These are phyloP conservation scores for Ogataea haglerorum DNA, from an alignment of 805 yeast species.

Conservation along the genomic window DNA sequence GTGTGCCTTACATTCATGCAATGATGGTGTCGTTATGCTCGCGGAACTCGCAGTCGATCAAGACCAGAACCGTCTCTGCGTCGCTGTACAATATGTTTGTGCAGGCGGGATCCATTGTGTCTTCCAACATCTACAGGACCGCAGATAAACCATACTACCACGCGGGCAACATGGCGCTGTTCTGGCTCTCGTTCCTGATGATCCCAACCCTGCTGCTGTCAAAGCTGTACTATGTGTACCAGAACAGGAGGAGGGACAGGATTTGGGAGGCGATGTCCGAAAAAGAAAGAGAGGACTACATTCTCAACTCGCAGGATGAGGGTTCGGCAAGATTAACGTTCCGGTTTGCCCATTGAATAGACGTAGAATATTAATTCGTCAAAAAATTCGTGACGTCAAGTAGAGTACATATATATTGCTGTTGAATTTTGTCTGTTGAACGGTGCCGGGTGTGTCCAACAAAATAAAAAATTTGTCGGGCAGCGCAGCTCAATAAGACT, in stretches of 20 bases:
- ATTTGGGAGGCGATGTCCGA: conserved; percentile 49
- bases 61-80: conserved; percentile 62
- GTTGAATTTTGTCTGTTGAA: conserved; percentile 11
- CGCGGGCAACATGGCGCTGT: conserved; percentile 49
- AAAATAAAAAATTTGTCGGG: conserved; percentile 11
- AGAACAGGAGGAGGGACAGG: conserved; percentile 42
- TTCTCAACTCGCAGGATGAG: conserved; percentile 41
- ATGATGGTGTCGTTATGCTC: conserved; percentile 60
- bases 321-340: conserved; percentile 60
- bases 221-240: conserved; percentile 37
- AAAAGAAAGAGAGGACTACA: conserved; percentile 50
- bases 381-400: conserved; percentile 8
- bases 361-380: neutral
- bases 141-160: conserved; percentile 60
- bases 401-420: conserved; percentile 10
- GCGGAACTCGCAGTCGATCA: conserved; percentile 56
- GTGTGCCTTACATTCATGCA: conserved; percentile 51
- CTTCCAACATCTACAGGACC: conserved; percentile 53
- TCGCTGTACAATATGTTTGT: conserved; percentile 63
- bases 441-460: conserved; percentile 14
- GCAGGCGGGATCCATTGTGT: conserved; percentile 53
- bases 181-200: conserved; percentile 33
- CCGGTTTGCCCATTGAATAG: conserved; percentile 26
- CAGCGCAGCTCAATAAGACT: conserved; percentile 1
- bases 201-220: conserved; percentile 28